Base-by-base conservation (phyloP, 1,284 basidiomycete genomes). In the Sporisorium graminicola region DNA sequence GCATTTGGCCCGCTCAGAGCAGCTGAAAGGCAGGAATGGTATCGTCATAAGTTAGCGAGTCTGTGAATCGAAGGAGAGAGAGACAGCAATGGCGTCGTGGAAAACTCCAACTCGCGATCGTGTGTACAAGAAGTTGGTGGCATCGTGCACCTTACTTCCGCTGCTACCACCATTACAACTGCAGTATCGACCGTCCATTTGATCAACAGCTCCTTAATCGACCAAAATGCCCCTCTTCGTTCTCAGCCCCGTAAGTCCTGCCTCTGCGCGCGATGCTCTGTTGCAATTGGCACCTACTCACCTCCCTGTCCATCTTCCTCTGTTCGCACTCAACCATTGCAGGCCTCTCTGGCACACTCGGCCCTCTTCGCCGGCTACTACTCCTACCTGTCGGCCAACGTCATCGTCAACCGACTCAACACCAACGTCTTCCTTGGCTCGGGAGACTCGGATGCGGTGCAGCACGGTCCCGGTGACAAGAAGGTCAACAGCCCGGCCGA, bases 281-380 rank as follows among this genome's bases (percentile, higher is more conserved):
- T 24, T 20, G 5, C 16, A 26, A 37, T 5, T 18, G 18, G 20
- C 24, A 7, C 35, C 4, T 40, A 46, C 58, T 60, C 29, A 56
- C 47, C 14, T 40, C 53, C 29, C 14, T 13, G 16, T 43, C 24
- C 31, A 29, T 52, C 14, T 5, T 24, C 12, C n/a, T 18, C 35
- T 65, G 57, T 27, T 37, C 46, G 26, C 44, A 6, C 53, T 54
- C 29, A 2, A 37, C 42, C 18, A n/a, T 20, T 51, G 10, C 40
- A 82, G 80, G 83, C 83, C 72, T 85, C 83, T 49, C 73, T 85
- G 67, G 84, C 78, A 37, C 84, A 85, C 81, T 83, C 82, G 46
- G 82, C 84, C 59, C 78, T 85, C 44, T 85, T 85, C 37, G 77
- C 80, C 18, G 80, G 82, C 27, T 83, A 80, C 79, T 83, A 83